Percentiles rank a stretch among this genome's conserved stretches.
Evolutionary conservation across 305 asterid genomes (phyloP).

Genomic region (Rubia peregrina): DNA sequence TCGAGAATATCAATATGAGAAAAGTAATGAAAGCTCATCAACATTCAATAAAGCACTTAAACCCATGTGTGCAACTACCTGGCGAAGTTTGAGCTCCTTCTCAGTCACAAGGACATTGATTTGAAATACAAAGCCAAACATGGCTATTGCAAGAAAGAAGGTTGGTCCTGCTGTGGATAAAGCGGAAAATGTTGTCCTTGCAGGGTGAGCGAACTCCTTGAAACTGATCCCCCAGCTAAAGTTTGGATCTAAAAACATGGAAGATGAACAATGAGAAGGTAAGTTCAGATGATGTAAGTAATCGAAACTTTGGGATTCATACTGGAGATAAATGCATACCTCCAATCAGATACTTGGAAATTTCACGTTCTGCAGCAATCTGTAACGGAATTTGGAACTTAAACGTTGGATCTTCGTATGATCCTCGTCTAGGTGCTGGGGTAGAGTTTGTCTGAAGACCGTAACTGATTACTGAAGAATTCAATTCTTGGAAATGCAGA

Average conservation of each 20-base stretch:
- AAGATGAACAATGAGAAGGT: constrained; percentile 10
- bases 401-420: constrained; percentile 63
- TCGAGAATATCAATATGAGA: constrained; percentile 3
- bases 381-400: constrained; percentile 84
- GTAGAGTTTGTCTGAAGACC: constrained; percentile 89
- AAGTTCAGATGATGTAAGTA: constrained; percentile 12
- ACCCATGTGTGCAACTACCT: constrained; percentile 37
- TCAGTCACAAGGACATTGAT: constrained; percentile 59
- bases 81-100: constrained; percentile 90
- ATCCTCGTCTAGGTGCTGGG: constrained; percentile 45
- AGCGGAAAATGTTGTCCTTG: constrained; percentile 41
- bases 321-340: constrained; percentile 27
- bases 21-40: background rate
- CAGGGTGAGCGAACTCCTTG: constrained; percentile 86
- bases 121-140: constrained; percentile 85
- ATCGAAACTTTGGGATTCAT: background rate
- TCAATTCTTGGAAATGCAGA: constrained; percentile 58
- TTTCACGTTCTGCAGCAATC: constrained; percentile 83
- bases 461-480: constrained; percentile 55
- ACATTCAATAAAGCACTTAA: constrained; percentile 12
- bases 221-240: constrained; percentile 62
- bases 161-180: constrained; percentile 57
- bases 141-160: constrained; percentile 75
- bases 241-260: constrained; percentile 43
- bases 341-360: constrained; percentile 58